Percentiles rank a stretch among this genome's conserved stretches.
phyloP scores from a whole-genome alignment of 768 basidiomycete species.

The Trametes cubensis region DNA sequence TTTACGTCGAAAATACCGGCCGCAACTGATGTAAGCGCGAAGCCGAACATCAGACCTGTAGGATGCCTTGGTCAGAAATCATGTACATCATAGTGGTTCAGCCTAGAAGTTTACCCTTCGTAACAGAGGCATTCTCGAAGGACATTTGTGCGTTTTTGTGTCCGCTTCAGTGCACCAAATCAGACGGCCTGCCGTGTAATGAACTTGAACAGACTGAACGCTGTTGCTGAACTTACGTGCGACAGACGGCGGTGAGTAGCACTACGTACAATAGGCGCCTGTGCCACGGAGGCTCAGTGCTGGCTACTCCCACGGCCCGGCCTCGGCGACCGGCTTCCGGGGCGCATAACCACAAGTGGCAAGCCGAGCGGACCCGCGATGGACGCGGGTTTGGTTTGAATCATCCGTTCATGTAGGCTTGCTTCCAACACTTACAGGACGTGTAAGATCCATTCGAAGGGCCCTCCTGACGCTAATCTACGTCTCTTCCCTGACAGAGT shows the following conservation, averaged over 20 bases:
- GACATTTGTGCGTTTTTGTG: constrained; percentile 50
- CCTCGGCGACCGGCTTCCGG: not conserved
- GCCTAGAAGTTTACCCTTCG: constrained; percentile 60
- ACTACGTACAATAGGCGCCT: not conserved
- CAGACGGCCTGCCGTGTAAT: not conserved
- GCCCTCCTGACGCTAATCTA: constrained; percentile 3
- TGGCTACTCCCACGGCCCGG: not conserved
- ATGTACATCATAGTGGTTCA: not conserved
- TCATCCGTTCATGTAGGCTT: constrained; percentile 6
- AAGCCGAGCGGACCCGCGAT: not conserved
- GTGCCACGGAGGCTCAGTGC: not conserved
- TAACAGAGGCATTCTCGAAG: constrained; percentile 81
- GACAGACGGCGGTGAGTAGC: not conserved
- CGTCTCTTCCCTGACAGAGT: not conserved
- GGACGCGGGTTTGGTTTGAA: constrained; percentile 1
- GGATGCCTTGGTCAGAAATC: not conserved
- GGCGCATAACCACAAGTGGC: too few species aligned
- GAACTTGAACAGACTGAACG: not conserved
- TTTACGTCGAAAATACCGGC: constrained; percentile 85
- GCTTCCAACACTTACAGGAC: not conserved
- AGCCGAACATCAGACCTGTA: constrained; percentile 75
- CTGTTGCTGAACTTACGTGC: not conserved
- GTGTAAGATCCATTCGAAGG: not conserved
- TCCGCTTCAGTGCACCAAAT: not conserved
- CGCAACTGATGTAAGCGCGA: constrained; percentile 71